These are phyloP conservation scores for Fabrea salina DNA, from an alignment of 169 alveolate species.

Conservation along the genomic window DNA sequence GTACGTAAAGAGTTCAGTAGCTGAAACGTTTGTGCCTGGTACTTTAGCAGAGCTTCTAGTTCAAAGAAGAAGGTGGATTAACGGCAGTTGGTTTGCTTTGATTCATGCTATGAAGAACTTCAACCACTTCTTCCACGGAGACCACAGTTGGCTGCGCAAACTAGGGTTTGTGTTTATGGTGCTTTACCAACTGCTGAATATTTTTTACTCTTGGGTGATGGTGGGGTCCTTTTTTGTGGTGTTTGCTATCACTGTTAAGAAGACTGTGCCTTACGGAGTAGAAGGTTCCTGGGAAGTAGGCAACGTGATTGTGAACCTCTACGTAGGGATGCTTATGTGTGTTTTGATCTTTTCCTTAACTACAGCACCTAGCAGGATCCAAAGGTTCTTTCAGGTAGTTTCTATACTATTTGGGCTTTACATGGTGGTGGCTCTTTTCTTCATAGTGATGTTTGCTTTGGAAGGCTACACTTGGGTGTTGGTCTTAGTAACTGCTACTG, in stretches of 20 bases:
- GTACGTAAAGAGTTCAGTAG: conserved; percentile 25
- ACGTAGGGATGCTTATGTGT: not conserved
- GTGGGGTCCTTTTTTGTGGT: conserved; percentile 44
- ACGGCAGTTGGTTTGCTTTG: conserved; percentile 41
- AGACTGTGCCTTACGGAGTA: too few species aligned
- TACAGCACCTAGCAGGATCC: not conserved
- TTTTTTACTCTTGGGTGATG: conserved; percentile 25
- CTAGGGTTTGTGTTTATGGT: too few species aligned
- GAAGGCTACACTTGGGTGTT: too few species aligned
- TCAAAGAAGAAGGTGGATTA: conserved; percentile 41
- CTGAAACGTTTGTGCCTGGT: conserved; percentile 28
- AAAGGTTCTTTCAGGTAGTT: not conserved
- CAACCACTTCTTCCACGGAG: too few species aligned
- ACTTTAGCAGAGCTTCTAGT: not conserved
- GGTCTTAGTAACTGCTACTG: too few species aligned
- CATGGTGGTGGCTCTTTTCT: too few species aligned
- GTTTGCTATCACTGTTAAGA: not conserved
- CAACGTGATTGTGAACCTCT: not conserved
- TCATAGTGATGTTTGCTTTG: too few species aligned
- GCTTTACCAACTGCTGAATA: conserved; percentile 34
- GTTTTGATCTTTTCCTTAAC: not conserved
- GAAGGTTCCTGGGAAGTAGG: too few species aligned
- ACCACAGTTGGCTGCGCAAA: too few species aligned
- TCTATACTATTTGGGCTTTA: not conserved
- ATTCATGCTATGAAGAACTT: too few species aligned